phyloP scores from a whole-genome alignment of 371 early-diverging fungal genomes.

The Choanephora cucurbitarum region DNA sequence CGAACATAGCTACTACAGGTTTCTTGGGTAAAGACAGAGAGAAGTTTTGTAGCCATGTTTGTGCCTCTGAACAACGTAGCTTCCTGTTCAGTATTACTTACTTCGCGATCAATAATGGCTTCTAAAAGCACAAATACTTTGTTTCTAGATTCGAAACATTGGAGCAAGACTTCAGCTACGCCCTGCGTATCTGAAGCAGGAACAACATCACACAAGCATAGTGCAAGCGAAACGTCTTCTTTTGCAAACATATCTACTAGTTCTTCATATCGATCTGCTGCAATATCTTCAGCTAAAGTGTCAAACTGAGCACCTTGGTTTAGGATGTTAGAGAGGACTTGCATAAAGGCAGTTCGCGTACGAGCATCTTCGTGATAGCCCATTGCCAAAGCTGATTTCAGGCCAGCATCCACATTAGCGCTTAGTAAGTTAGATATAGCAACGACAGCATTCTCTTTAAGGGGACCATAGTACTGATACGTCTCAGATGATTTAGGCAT shows the following conservation, averaged over 20 bases:
- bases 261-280: conserved; percentile 68
- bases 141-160: conserved; percentile 75
- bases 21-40: conserved; percentile 76
- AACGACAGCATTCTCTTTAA: conserved; percentile 81
- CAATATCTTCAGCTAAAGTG: conserved; percentile 72
- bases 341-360: conserved; percentile 86
- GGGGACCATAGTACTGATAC: conserved; percentile 58
- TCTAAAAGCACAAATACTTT: conserved; percentile 69
- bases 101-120: conserved; percentile 78
- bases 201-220: conserved; percentile 84
- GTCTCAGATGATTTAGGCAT: conserved; percentile 18
- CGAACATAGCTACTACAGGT: conserved; percentile 79
- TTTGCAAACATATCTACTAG: conserved; percentile 66
- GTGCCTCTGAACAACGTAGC: conserved; percentile 89
- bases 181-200: conserved; percentile 79
- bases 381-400: conserved; percentile 83
- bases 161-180: conserved; percentile 70
- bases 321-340: conserved; percentile 86
- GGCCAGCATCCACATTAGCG: conserved; percentile 89
- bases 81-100: conserved; percentile 73
- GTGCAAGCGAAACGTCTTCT: conserved; percentile 67
- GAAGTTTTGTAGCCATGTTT: conserved; percentile 79
- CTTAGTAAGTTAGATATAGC: conserved; percentile 85
- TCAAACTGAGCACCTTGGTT: conserved; percentile 85
- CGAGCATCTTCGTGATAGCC: conserved; percentile 91